Evolutionary conservation across 192 early-diverging fungal species (phyloP).

Genomic region (Coemansia sp.): DNA sequence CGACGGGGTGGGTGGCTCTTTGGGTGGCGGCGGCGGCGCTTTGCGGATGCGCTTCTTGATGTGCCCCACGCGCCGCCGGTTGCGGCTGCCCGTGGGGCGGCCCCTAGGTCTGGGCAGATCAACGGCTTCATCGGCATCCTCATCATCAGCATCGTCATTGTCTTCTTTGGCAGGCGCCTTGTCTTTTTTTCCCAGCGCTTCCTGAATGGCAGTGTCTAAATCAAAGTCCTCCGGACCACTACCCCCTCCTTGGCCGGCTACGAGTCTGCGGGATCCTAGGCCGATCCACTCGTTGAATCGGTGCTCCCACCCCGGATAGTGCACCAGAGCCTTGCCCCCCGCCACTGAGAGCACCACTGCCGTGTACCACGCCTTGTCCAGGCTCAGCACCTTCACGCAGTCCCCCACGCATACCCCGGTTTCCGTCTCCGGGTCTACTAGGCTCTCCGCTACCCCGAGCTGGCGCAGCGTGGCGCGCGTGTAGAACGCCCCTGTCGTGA

Average conservation of each 20-base stretch:
- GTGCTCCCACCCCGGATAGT: slow-evolving; percentile 45
- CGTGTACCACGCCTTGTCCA: slow-evolving; percentile 45
- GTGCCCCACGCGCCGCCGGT: slow-evolving; percentile 39
- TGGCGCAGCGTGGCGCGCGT: slow-evolving; percentile 51
- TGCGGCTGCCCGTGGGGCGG: slow-evolving; percentile 27
- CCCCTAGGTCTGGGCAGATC: slow-evolving; percentile 7
- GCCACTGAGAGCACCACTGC: slow-evolving; percentile 23
- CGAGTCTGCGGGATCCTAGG: slow-evolving; percentile 33
- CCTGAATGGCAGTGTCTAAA: slow-evolving; percentile 1
- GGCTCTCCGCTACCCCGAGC: slow-evolving; percentile 23
- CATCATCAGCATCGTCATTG: background rate
- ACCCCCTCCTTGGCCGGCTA: slow-evolving; percentile 9
- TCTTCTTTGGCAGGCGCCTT: background rate
- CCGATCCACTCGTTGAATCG: slow-evolving; percentile 49
- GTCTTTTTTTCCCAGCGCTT: background rate
- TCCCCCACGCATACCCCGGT: slow-evolving; percentile 26
- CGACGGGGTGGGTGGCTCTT: slow-evolving; percentile 10
- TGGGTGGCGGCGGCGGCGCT: slow-evolving; percentile 12
- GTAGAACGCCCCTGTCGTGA: slow-evolving; percentile 54
- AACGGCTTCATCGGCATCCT: background rate
- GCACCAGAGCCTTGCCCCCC: slow-evolving; percentile 32
- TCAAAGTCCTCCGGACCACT: slow-evolving; percentile 23
- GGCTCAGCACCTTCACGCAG: slow-evolving; percentile 21
- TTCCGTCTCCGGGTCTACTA: slow-evolving; percentile 12
- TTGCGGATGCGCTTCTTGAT: slow-evolving; percentile 20